phyloP scores from a whole-genome alignment of 1,284 basidiomycete genomes.

The Leccinum griseonigrum region DNA sequence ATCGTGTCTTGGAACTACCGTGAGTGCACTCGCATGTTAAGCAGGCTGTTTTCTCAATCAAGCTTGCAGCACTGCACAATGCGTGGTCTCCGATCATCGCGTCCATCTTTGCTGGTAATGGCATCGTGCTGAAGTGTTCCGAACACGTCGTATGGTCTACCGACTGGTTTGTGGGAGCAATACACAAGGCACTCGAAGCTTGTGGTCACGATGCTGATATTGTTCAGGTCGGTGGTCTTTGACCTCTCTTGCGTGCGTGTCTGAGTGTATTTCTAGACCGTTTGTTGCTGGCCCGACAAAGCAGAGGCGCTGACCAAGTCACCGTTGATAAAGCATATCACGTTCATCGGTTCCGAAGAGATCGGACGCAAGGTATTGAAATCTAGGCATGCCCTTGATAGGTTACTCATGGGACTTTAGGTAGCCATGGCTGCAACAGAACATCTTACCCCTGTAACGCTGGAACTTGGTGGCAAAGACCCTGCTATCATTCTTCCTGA shows the following conservation, averaged over 20 bases:
- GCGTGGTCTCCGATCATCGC: constrained; percentile 91
- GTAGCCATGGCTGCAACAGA: constrained; percentile 81
- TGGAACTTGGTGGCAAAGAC: constrained; percentile 90
- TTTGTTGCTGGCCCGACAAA: constrained; percentile 86
- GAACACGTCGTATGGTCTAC: constrained; percentile 92
- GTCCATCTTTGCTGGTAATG: constrained; percentile 88
- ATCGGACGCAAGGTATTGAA: constrained; percentile 76
- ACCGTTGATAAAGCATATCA: constrained; percentile 76
- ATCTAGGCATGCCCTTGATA: neutral
- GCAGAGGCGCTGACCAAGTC: constrained; percentile 83
- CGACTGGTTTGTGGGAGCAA: constrained; percentile 76
- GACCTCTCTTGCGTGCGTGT: neutral
- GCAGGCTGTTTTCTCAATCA: constrained; percentile 5
- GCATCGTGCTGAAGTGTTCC: constrained; percentile 89
- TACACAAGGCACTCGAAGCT: constrained; percentile 69
- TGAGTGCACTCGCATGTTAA: constrained; percentile 37
- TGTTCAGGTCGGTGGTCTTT: constrained; percentile 56
- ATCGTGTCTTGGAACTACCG: constrained; percentile 96
- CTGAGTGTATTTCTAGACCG: constrained; percentile 47
- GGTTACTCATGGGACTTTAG: constrained; percentile 36
- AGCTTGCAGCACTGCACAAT: constrained; percentile 77
- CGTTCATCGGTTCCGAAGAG: constrained; percentile 91
- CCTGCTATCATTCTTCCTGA: constrained; percentile 74
- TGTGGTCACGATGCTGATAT: constrained; percentile 82
- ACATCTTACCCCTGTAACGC: constrained; percentile 84